Base-by-base conservation (phyloP, 2,329 filamentous ascomycete species). In the Pseudopithomyces maydicus region DNA sequence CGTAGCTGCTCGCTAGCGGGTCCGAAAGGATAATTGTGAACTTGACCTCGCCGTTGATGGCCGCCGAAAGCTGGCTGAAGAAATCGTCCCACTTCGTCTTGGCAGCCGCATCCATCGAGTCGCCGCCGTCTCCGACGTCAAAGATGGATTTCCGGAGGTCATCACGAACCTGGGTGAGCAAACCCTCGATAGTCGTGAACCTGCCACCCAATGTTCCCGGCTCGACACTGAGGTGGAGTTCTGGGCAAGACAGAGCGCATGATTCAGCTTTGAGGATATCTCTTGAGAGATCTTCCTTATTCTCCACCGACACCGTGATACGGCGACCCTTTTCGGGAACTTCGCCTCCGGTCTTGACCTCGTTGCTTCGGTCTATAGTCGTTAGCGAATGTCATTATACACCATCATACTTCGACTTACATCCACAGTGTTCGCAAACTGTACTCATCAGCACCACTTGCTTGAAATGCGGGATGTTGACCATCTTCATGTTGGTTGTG, bases 221-320 rank as follows among this genome's bases (percentile, higher is more conserved):
- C 77, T 96, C 92, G 62, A 98, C 92, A 52, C 88, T 86, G 11
- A 99, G 87, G 65, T 89, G 86, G 17, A 98, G 87, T 73, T 99
- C 93, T 0, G 92, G 90, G 74, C 92, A 96, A 69, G 89, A 86
- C 58, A 99, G 83, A 12, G 87, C 88, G 72, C 95, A 98, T 23
- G 90, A 95, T 77, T 99, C 95, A 65, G 90, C 92, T 82, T 99
- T 99, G 69, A 99, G 88, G 58, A 99, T 96, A 71, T 99, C 95
- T 61, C 95, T 87, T 12, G 88, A 89, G 42, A 99, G 84, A 75
- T 99, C 95, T 56, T 88, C 84, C 32, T 80, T 73, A 33, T 79
- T 86, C 57, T 87, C 82, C 54, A 98, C 89, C 52, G 83, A 80
- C 23, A 99, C 83, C 0, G 85, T 92, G 67, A 97, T 96, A 65